Conservation (phyloP, 208 protist genomes). For the Blechomonas ayalai region DNA sequence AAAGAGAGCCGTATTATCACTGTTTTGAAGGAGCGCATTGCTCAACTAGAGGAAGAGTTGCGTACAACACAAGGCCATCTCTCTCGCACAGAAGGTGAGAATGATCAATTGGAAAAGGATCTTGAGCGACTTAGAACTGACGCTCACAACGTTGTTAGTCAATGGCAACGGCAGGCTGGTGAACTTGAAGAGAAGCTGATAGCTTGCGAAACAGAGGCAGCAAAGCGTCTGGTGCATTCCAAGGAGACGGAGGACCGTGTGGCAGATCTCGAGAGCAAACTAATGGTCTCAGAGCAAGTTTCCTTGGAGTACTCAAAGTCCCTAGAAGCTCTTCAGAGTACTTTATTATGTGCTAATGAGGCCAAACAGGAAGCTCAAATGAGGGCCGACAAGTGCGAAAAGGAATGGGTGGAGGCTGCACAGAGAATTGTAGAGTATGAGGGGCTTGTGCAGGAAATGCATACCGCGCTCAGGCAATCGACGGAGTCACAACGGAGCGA, state of each 20-base stretch:
- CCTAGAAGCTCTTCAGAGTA: constrained; percentile 10
- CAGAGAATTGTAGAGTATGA: constrained; percentile 36
- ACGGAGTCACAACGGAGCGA: constrained; percentile 12
- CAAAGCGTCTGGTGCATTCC: constrained; percentile 1
- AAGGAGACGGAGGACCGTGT: constrained; percentile 5
- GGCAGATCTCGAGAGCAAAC: constrained; percentile 9
- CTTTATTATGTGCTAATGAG: constrained; percentile 3
- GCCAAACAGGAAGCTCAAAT: constrained; percentile 7
- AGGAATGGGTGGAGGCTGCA: constrained; percentile 7
- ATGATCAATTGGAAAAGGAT: constrained; percentile 36
- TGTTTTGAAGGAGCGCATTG: constrained; percentile 58
- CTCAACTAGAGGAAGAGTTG: constrained; percentile 64
- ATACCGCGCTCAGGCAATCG: constrained; percentile 29
- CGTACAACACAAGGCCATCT: constrained; percentile 14
- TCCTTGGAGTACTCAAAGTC: constrained; percentile 12
- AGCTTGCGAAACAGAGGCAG: constrained; percentile 6
- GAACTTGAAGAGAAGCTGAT: constrained; percentile 33
- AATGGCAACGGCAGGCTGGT: constrained; percentile 54
- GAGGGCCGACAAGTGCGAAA: constrained; percentile 3
- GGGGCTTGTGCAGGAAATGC: constrained; percentile 29
- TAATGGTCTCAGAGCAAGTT: constrained; percentile 14
- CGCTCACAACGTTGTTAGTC: constrained; percentile 59
- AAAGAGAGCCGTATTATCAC: constrained; percentile 47
- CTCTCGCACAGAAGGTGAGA: constrained; percentile 9
- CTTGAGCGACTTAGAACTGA: constrained; percentile 46